A percentile compares a stretch with the other conserved stretches of the same genome.
phyloP scores from a whole-genome alignment of 2,329 filamentous ascomycete genomes.

The Arthrobotrys conoides region DNA sequence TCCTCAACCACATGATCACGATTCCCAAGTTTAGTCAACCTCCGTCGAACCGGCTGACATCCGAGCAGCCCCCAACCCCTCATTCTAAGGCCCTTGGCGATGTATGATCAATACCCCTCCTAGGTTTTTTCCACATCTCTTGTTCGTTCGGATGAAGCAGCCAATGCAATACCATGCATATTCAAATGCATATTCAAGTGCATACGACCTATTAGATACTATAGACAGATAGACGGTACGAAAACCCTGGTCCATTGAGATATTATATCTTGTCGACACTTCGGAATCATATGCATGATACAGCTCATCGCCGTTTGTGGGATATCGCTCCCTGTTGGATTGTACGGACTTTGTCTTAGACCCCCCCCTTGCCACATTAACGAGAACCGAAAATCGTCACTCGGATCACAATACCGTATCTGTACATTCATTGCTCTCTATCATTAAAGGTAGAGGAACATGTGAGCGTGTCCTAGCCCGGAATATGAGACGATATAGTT shows the following conservation, averaged over 20 bases:
- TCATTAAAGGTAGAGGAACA: background rate
- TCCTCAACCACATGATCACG: conserved; percentile 31
- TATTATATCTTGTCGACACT: conserved; percentile 9
- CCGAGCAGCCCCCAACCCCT: conserved; percentile 38
- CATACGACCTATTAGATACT: background rate
- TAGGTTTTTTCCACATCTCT: conserved; percentile 12
- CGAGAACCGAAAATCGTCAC: conserved; percentile 39
- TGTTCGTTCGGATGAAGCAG: conserved; percentile 49
- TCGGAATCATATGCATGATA: conserved; percentile 17
- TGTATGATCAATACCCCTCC: conserved; percentile 23
- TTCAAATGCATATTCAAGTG: background rate
- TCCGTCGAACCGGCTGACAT: conserved; percentile 51
- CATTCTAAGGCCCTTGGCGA: conserved; percentile 43
- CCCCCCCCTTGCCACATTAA: conserved; percentile 5
- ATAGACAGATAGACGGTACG: background rate
- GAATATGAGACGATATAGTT: conserved; percentile 15
- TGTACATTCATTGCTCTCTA: background rate
- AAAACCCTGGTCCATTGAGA: background rate
- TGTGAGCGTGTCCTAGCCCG: conserved; percentile 11
- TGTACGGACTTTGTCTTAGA: conserved; percentile 20
- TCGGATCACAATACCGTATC: conserved; percentile 41
- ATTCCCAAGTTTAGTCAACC: conserved; percentile 9
- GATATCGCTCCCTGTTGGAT: background rate
- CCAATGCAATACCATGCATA: conserved; percentile 33
- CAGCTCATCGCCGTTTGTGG: conserved; percentile 3